These are phyloP conservation scores for Syncephalastrum racemosum DNA, from an alignment of 371 early-diverging fungal genomes.

Conservation along the genomic window DNA sequence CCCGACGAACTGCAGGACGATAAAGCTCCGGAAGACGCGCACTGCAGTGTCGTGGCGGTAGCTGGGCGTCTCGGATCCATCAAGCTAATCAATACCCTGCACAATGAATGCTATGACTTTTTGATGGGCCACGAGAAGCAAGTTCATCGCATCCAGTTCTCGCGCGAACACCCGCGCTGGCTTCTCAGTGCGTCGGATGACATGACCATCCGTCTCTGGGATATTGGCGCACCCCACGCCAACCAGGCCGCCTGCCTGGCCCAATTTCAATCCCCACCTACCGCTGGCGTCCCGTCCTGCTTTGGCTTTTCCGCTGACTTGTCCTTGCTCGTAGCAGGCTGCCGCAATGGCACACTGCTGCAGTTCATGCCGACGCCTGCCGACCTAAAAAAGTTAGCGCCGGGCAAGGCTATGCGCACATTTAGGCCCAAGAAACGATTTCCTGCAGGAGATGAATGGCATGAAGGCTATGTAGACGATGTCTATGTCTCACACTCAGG, in stretches of 20 bases:
- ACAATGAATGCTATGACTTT: conserved; percentile 55
- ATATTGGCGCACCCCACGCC: conserved; percentile 48
- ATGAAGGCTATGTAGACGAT: conserved; percentile 60
- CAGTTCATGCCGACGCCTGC: conserved; percentile 15
- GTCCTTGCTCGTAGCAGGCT: conserved; percentile 31
- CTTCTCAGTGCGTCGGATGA: conserved; percentile 57
- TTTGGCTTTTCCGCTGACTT: conserved; percentile 27
- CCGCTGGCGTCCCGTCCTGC: conserved; percentile 24
- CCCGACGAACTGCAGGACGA: conserved; percentile 13
- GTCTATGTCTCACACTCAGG: conserved; percentile 21
- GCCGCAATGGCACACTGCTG: conserved; percentile 29
- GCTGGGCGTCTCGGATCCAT: conserved; percentile 55
- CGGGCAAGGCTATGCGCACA: neutral
- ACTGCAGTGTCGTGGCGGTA: conserved; percentile 47
- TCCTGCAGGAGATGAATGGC: conserved; percentile 59
- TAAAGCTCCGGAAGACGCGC: conserved; percentile 21
- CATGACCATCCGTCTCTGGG: conserved; percentile 58
- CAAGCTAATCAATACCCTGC: conserved; percentile 54
- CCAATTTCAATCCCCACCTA: conserved; percentile 28
- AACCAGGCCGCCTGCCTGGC: conserved; percentile 37
- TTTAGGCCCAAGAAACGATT: conserved; percentile 26
- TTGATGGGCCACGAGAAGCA: conserved; percentile 52
- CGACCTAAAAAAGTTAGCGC: neutral
- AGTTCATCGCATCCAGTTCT: conserved; percentile 45
- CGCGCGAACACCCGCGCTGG: conserved; percentile 50